Conservation (phyloP, 225 moss, liverwort and hornwort genomes). For the Thuidium tamariscinum region DNA sequence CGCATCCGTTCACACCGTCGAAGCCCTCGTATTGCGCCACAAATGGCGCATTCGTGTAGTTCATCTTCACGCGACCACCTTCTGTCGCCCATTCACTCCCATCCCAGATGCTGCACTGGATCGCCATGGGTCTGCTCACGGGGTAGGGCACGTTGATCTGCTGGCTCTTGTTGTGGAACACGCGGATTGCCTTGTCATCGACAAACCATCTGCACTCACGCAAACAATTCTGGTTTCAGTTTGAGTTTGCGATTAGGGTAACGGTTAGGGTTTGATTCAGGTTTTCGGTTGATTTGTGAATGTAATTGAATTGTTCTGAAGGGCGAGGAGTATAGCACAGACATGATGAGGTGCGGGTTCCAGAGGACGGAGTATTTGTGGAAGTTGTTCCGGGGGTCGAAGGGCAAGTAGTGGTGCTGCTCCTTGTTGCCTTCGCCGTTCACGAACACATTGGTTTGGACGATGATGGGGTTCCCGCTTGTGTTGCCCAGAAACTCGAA, state of each 20-base stretch:
- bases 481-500: conserved; percentile 49
- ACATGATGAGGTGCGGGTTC: conserved; percentile 41
- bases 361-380: conserved; percentile 47
- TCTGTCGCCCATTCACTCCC: conserved; percentile 42
- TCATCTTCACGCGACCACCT: conserved; percentile 22
- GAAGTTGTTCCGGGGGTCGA: conserved; percentile 26
- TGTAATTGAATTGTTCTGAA: background rate
- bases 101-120: conserved; percentile 42
- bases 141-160: conserved; percentile 12
- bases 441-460: conserved; percentile 28
- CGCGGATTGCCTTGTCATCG: conserved; percentile 26
- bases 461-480: conserved; percentile 16
- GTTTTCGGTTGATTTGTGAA: background rate
- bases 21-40: conserved; percentile 24
- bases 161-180: conserved; percentile 24
- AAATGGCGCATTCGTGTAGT: conserved; percentile 18
- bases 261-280: background rate
- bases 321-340: background rate
- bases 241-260: background rate
- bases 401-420: conserved; percentile 20
- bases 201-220: conserved; percentile 25
- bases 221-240: background rate
- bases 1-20: conserved; percentile 21
- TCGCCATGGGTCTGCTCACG: conserved; percentile 18
- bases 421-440: conserved; percentile 18